Evolutionary conservation across 140 eudicot species (phyloP).

Genomic region (Senecio squalidus): DNA sequence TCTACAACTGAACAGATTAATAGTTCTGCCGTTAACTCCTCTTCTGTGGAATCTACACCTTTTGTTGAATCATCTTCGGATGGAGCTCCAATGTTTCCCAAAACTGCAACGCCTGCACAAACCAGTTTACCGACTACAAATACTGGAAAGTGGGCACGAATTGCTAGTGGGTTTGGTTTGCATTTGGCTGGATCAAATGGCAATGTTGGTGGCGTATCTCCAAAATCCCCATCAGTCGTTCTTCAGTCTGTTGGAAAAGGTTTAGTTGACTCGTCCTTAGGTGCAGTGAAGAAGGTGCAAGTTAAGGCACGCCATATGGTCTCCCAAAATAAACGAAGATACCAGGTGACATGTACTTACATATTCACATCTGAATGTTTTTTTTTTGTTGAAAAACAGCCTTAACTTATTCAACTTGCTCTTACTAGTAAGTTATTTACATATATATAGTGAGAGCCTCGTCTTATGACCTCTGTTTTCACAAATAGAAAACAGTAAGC

Average conservation of each 20-base stretch:
- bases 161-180: conserved; percentile 63
- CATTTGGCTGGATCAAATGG: conserved; percentile 34
- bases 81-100: conserved; percentile 38
- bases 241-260: conserved; percentile 77
- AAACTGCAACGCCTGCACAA: conserved; percentile 27
- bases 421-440: not conserved
- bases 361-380: too few species aligned
- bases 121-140: conserved; percentile 35
- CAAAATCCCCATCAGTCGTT: conserved; percentile 47
- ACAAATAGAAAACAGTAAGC: not conserved
- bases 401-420: not conserved
- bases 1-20: conserved; percentile 19
- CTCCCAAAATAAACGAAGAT: conserved; percentile 94
- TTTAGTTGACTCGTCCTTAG: conserved; percentile 73
- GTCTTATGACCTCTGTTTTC: not conserved
- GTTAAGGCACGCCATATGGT: conserved; percentile 92
- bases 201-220: conserved; percentile 28
- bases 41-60: conserved; percentile 36
- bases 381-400: not conserved
- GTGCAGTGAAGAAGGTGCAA: conserved; percentile 91
- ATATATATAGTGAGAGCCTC: not conserved
- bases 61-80: conserved; percentile 47
- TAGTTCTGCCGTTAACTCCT: conserved; percentile 27
- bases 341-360: too few species aligned
- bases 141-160: conserved; percentile 50